Evolutionary conservation across 1,139 yeast genomes (phyloP).

Genomic region (Candida pseudoviswanathii): DNA sequence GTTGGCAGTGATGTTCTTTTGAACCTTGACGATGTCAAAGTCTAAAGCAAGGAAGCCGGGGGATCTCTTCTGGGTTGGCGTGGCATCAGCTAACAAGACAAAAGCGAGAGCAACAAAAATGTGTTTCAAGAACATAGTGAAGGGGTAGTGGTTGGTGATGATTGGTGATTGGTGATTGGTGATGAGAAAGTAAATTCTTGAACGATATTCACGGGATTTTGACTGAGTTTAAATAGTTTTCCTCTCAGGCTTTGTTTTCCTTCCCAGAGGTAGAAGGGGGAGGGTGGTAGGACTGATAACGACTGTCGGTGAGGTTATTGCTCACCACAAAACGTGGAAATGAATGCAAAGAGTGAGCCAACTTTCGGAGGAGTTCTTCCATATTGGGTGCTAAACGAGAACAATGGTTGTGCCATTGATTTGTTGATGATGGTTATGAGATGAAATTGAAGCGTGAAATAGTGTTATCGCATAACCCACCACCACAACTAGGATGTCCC

Average conservation of each 20-base stretch:
- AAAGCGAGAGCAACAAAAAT: constrained; percentile 13
- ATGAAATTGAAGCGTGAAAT: not conserved
- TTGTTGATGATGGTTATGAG: constrained; percentile 5
- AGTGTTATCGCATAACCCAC: not conserved
- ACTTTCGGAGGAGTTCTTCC: not conserved
- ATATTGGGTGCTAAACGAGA: not conserved
- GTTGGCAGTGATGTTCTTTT: constrained; percentile 26
- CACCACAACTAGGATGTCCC: not conserved
- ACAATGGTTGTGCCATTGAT: constrained; percentile 1
- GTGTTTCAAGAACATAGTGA: constrained; percentile 1
- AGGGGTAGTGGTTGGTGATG: not conserved
- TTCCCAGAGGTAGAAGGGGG: not conserved
- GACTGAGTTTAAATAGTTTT: not conserved
- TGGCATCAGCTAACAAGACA: constrained; percentile 14
- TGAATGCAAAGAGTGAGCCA: no score
- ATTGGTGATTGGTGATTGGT: not conserved
- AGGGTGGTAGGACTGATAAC: not conserved
- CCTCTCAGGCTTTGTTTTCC: not conserved
- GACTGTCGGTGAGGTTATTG: not conserved
- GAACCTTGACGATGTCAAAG: constrained; percentile 11
- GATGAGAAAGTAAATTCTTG: no score
- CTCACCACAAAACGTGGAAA: no score
- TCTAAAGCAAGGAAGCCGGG: constrained; percentile 15
- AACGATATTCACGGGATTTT: no score
- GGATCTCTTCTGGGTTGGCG: constrained; percentile 10